Base-by-base conservation (phyloP, 768 basidiomycete species). In the Suillus decipiens region DNA sequence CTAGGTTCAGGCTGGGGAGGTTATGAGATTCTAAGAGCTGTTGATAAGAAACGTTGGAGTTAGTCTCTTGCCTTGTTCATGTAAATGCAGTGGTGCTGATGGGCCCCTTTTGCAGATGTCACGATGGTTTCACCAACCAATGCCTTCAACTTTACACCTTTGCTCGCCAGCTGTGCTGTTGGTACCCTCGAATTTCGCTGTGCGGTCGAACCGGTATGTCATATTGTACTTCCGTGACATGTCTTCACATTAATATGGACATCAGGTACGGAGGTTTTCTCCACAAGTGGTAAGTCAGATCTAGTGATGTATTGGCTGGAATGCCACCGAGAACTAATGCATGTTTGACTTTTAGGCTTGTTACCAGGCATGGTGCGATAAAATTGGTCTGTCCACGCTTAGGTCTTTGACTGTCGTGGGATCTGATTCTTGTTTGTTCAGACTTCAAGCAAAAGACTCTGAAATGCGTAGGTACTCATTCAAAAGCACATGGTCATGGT, bases 161-260 rank as follows among this genome's bases (percentile, higher is more conserved):
- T 86, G 19, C 72, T 86, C 6, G 84, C 85, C 0, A 73, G 79
- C 47, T 80, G 89, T 63, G 84, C 91, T 4, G 91, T 93, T 31
- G 94, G 94, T 3, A 94, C 93, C 7, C 78, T 96, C 54, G 92
- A 94, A 67, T 93, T 89, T 70, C 79, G 92, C 31, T 88, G 89
- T 68, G 89, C 91, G 0, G 79, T 93, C 39, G 93, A 95, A 74
- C 86, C 92, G 1, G 92, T 93, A 57, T 68, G 89, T 76, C 31
- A 55, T 50, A 47, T 53, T 37, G 28, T 63, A 55, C 31, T 19
- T 39, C 41, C 15, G 31, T 45, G 17, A 36, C 51, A 61, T 61
- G 34, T 50, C 57, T 45, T 55, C 59, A 63, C 47, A 61, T 56
- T 24, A 59, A 58, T 22, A 19, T 54, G 22, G 39, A 60, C 62